Evolutionary conservation across 768 basidiomycete genomes (phyloP).

Genomic region (Boletus tylopilopsis): DNA sequence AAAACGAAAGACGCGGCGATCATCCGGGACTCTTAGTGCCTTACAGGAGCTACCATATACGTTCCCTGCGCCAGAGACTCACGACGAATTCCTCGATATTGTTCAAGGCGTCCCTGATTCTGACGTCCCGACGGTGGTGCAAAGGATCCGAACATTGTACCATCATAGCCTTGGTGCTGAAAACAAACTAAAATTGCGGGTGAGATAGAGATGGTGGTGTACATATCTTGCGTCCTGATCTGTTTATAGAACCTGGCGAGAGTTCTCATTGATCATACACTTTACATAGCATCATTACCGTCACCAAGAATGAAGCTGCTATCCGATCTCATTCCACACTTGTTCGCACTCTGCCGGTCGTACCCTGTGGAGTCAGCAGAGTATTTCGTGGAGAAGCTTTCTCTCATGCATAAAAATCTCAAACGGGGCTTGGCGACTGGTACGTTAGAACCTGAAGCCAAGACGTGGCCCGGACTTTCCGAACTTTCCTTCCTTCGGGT

Average conservation of each 20-base stretch:
- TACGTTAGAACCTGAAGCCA: conserved; percentile 53
- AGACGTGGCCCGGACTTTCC: conserved; percentile 84
- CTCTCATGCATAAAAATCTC: conserved; percentile 92
- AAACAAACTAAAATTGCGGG: conserved; percentile 92
- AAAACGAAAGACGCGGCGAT: conserved; percentile 32
- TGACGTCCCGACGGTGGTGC: conserved; percentile 75
- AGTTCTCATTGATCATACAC: conserved; percentile 84
- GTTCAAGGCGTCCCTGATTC: conserved; percentile 65
- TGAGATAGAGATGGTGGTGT: conserved; percentile 30
- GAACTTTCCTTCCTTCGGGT: conserved; percentile 81
- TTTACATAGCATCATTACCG: conserved; percentile 68
- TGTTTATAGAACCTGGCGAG: conserved; percentile 57
- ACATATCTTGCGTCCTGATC: neutral
- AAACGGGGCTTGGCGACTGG: conserved; percentile 75
- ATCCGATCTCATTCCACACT: conserved; percentile 68
- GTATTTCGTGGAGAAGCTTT: conserved; percentile 76
- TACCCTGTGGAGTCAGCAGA: conserved; percentile 81
- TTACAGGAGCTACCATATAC: conserved; percentile 81
- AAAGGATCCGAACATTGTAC: conserved; percentile 86
- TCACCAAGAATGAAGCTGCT: conserved; percentile 57
- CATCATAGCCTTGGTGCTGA: conserved; percentile 90
- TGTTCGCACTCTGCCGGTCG: conserved; percentile 70
- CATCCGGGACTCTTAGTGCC: conserved; percentile 29
- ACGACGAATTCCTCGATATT: conserved; percentile 88
- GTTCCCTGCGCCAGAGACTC: conserved; percentile 81